Evolutionary conservation across 345 rosid genomes (phyloP).

Genomic region (Nephelium lappaceum): DNA sequence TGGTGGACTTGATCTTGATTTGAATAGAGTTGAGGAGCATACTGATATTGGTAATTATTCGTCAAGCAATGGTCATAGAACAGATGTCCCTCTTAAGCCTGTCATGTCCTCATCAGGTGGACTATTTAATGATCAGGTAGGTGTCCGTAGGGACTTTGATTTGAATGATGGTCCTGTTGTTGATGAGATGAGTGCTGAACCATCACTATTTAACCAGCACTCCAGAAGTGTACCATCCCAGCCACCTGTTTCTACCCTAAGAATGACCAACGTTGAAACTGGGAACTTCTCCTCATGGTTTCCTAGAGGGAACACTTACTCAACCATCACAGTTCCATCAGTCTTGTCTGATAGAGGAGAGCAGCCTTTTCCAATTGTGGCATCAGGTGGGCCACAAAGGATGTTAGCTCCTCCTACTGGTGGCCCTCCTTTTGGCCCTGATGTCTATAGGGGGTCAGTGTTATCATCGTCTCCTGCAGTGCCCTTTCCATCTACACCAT

Average conservation of each 20-base stretch:
- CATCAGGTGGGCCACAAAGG: conserved; percentile 62
- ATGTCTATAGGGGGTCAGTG: conserved; percentile 63
- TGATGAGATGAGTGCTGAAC: conserved; percentile 56
- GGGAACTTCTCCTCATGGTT: conserved; percentile 71
- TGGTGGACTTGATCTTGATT: conserved; percentile 81
- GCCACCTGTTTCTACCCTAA: conserved; percentile 49
- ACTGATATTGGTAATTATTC: conserved; percentile 43
- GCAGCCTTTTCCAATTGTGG: conserved; percentile 56
- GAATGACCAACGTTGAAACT: conserved; percentile 46
- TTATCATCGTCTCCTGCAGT: conserved; percentile 79
- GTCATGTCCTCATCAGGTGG: conserved; percentile 35
- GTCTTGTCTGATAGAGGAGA: conserved; percentile 69
- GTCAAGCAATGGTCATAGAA: conserved; percentile 37
- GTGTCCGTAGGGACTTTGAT: conserved; percentile 66
- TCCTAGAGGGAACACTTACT: conserved; percentile 48
- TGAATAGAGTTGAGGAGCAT: conserved; percentile 68
- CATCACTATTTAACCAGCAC: conserved; percentile 46
- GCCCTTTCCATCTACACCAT: conserved; percentile 63
- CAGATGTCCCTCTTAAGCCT: conserved; percentile 41
- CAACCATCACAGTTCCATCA: conserved; percentile 59
- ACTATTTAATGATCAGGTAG: conserved; percentile 36
- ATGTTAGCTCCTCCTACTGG: conserved; percentile 55
- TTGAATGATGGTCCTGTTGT: conserved; percentile 74
- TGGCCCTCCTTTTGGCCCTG: conserved; percentile 55
- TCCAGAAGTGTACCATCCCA: conserved; percentile 49